Evolutionary conservation across 1,284 basidiomycete species (phyloP).

Genomic region (Cryptococcus hybrid): DNA sequence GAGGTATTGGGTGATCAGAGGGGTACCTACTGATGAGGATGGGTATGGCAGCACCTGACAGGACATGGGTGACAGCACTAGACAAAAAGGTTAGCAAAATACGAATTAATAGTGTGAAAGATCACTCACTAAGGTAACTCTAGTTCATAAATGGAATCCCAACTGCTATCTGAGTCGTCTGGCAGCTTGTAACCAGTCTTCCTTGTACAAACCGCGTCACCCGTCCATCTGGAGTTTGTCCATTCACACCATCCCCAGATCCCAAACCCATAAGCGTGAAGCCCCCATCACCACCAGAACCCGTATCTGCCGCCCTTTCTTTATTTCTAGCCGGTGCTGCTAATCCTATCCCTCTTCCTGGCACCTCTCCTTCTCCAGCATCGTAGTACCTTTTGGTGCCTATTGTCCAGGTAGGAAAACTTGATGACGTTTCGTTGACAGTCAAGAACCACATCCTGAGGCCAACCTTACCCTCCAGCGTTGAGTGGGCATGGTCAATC

Average conservation of each 20-base stretch:
- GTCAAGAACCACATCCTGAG: constrained; percentile 11
- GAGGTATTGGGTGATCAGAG: too few relatives aligned
- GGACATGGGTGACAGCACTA: constrained; percentile 6
- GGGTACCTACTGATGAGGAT: constrained; percentile 9
- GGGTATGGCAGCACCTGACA: constrained; percentile 9
- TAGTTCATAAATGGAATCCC: constrained; percentile 9
- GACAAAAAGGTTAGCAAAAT: neutral
- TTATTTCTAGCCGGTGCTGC: neutral
- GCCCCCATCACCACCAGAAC: neutral
- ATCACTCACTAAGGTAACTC: constrained; percentile 11
- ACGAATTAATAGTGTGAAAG: too few relatives aligned
- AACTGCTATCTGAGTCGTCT: neutral
- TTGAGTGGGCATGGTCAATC: constrained; percentile 12
- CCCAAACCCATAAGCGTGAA: constrained; percentile 17
- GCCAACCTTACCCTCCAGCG: constrained; percentile 10
- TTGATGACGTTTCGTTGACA: constrained; percentile 8
- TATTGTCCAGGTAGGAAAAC: neutral
- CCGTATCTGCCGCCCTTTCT: neutral
- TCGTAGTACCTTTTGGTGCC: neutral
- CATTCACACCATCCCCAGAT: constrained; percentile 22
- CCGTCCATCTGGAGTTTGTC: constrained; percentile 8
- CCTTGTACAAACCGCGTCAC: constrained; percentile 14
- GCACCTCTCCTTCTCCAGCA: neutral
- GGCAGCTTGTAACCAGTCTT: constrained; percentile 11
- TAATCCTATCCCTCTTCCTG: neutral